Percentiles rank a stretch among this genome's conserved stretches.
phyloP scores from a whole-genome alignment of 192 early-diverging fungal species.

The Coemansia sp. region DNA sequence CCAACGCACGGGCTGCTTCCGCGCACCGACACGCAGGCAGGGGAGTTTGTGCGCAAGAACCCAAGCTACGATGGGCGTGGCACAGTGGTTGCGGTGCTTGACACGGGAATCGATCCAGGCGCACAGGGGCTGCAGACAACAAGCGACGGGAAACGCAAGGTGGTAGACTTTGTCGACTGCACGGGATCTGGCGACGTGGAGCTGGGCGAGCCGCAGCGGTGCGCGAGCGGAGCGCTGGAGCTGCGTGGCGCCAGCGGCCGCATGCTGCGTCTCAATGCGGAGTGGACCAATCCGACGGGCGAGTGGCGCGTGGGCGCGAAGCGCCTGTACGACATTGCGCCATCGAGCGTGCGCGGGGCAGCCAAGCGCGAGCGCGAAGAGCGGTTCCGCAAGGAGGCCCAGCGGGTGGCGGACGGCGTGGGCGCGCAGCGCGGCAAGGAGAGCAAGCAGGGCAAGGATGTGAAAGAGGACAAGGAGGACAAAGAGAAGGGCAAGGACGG shows the following conservation, averaged over 20 bases:
- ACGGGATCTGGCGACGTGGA: conserved; percentile 79
- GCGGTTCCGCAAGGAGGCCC: conserved; percentile 36
- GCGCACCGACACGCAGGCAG: conserved; percentile 79
- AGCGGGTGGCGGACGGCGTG: conserved; percentile 26
- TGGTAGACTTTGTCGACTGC: conserved; percentile 94
- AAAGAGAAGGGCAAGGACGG: conserved; percentile 15
- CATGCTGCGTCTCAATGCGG: conserved; percentile 63
- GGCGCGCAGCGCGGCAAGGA: conserved; percentile 34
- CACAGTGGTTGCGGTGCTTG: conserved; percentile 86
- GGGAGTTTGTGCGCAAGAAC: conserved; percentile 76
- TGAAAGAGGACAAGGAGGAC: conserved; percentile 7
- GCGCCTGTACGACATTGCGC: conserved; percentile 74
- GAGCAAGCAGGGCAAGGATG: background rate
- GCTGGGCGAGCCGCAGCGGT: conserved; percentile 56
- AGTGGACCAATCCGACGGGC: conserved; percentile 78
- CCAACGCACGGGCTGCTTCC: conserved; percentile 67
- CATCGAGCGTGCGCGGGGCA: conserved; percentile 46
- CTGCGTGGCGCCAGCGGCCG: conserved; percentile 76
- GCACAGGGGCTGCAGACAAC: conserved; percentile 85
- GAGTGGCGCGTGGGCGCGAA: conserved; percentile 87
- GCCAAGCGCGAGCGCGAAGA: conserved; percentile 57
- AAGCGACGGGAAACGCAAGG: conserved; percentile 85
- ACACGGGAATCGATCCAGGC: conserved; percentile 94
- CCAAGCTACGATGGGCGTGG: conserved; percentile 85
- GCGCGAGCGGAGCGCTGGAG: conserved; percentile 50